Evolutionary conservation across 495 filamentous ascomycete genomes (phyloP).

Genomic region (Penicillium coprophilum): DNA sequence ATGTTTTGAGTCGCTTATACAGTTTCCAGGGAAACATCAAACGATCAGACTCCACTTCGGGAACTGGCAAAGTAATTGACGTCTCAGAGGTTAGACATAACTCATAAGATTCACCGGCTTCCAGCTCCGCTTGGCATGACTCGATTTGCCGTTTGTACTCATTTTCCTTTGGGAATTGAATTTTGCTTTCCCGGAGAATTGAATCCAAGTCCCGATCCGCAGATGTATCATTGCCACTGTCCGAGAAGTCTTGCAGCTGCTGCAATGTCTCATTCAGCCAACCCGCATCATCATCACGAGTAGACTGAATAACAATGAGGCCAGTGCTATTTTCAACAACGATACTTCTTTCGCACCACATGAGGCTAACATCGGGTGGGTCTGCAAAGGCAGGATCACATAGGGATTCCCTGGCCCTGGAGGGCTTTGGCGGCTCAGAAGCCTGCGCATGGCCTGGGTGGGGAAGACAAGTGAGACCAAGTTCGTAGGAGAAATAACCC

Average conservation of each 20-base stretch:
- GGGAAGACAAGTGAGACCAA: slow-evolving; percentile 59
- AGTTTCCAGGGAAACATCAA: slow-evolving; percentile 59
- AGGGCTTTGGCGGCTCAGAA: not conserved
- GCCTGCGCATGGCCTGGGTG: slow-evolving; percentile 26
- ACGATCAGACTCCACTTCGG: slow-evolving; percentile 20
- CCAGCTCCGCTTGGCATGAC: slow-evolving; percentile 69
- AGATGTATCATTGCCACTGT: not conserved
- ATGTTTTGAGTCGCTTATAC: slow-evolving; percentile 65
- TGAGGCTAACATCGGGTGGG: slow-evolving; percentile 71
- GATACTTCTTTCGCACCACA: slow-evolving; percentile 76
- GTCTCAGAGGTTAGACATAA: slow-evolving; percentile 83
- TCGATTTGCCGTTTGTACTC: slow-evolving; percentile 64
- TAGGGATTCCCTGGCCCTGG: not conserved
- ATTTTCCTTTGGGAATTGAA: slow-evolving; percentile 48
- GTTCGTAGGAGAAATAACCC: slow-evolving; percentile 88
- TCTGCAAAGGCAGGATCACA: slow-evolving; percentile 30
- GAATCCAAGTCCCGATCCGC: slow-evolving; percentile 33
- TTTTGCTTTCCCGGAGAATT: slow-evolving; percentile 31
- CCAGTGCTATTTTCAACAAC: slow-evolving; percentile 71
- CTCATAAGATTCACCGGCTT: slow-evolving; percentile 86
- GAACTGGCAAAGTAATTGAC: slow-evolving; percentile 49
- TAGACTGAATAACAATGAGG: slow-evolving; percentile 64
- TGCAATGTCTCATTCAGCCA: slow-evolving; percentile 43
- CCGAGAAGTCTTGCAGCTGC: slow-evolving; percentile 16
- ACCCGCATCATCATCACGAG: slow-evolving; percentile 36